Base-by-base conservation (phyloP, 441 rosid genomes). In the Rhodomyrtus psidioides region DNA sequence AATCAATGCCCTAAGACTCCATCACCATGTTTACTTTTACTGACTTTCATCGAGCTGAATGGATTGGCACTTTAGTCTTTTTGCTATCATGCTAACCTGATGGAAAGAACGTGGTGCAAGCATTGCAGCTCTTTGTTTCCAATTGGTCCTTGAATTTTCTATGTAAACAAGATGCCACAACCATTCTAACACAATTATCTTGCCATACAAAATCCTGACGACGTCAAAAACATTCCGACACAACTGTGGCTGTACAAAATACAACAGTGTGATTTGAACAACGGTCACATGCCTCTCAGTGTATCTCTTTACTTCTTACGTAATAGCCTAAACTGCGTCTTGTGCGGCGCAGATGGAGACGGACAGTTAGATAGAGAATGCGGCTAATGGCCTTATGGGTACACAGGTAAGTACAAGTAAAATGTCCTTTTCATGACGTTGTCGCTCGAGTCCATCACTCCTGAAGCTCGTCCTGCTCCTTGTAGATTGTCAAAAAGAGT, bases 331-430 rank as follows among this genome's bases (percentile, higher is more conserved):
- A 84, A 57, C n/a, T 0, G 19, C 57, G 27, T 13, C 30, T 79
- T 79, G 30, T 82, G 34, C 87, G 86, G 81, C 92, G 90, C 90
- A 96, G 98, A 87, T 88, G 62, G 98, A 94, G 85, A 97, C 98
- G 46, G 99, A 97, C 85, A 96, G 99, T 91, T 97, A 98, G 98
- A 88, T 97, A 57, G 98, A 95, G 86, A 97, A 97, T 89, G 98
- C 98, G 76, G 95, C 93, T 54, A 95, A 95, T 84, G 98, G 99
- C 83, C 97, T 97, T 27, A 97, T 97, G 99, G 99, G 99, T 44
- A 90, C 86, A 85, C 99, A 97, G 95, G 98, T 92, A 84, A 86
- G 86, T 82, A n/a, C 27, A 24, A 39, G 55, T 58, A 46, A 15
- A 6, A 13, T 28, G n/a, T n/a, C 16, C 28, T 13, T 54, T 84